Base-by-base conservation (phyloP, 1,139 yeast genomes). In the Geotrichum bryndzae region DNA sequence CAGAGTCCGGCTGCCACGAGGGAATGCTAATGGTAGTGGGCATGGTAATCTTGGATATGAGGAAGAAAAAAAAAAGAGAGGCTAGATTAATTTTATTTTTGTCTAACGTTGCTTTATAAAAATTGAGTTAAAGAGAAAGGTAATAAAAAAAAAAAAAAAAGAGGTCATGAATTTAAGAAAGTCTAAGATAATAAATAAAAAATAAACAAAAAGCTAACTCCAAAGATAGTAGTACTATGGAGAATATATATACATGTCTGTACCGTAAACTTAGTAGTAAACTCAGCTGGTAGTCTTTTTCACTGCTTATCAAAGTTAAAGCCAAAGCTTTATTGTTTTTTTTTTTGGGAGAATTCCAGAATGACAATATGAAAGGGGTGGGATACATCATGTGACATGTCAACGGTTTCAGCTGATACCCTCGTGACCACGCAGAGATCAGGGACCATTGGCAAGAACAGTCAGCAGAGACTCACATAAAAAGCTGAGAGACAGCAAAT, bases 1-100 rank as follows among this genome's bases (percentile, higher is more conserved):
- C 84, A 5, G 78, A 79, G 73, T 94, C 98, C 0, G 85, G 82
- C 73, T 92, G 96, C 99, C 99, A 94, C 52, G 73, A 69, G 0
- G 88, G 87, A 23, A 73, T 76, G 7, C 72, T 72, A 46, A 41
- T n/a, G 3, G 68, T 64, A 2, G 72, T 70, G 46, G 51, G 35
- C 45, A 54, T 35, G 50, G 22, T 55, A 31, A 45, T 48, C n/a
- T 54, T 53, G 27, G n/a, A 54, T 13, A 22, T 18, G n/a, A 1
- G 3, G 25, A 51, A 22, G 25, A n/a, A 11, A 52, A 13, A 13
- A 7, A 52, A 6, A 52, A 25, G 25, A 53, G 10, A 33, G 18
- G 18, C 15, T 5, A 52, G 11, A 51, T 15, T 27, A 51, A 31
- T 51, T 22, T 27, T 23, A 51, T 22, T 27, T 23, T 51, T 8